phyloP scores from a whole-genome alignment of 805 yeast genomes.

The Ogataea pilisensis region DNA sequence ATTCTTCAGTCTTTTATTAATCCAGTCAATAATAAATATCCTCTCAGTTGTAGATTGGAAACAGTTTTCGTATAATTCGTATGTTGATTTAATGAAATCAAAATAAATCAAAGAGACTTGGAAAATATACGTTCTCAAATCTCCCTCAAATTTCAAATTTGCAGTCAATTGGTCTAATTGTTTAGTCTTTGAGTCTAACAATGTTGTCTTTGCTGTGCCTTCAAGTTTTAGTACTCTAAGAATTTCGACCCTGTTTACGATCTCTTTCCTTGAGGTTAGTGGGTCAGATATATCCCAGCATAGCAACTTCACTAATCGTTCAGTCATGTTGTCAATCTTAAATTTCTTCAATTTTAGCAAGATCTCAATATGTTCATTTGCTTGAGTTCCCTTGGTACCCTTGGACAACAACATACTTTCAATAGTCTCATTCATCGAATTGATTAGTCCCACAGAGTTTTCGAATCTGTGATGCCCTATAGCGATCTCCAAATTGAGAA shows the following conservation, averaged over 20 bases:
- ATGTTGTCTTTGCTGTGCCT: conserved; percentile 45
- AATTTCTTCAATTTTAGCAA: conserved; percentile 14
- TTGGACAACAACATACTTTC: conserved; percentile 9
- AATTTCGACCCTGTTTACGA: conserved; percentile 25
- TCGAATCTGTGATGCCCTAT: conserved; percentile 44
- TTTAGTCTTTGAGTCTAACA: conserved; percentile 44
- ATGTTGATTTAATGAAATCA: conserved; percentile 56
- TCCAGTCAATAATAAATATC: conserved; percentile 65
- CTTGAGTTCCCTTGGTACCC: too few species aligned
- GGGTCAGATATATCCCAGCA: conserved; percentile 22
- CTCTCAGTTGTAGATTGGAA: conserved; percentile 32
- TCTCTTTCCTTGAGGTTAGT: conserved; percentile 12
- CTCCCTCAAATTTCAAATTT: conserved; percentile 53
- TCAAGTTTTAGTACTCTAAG: conserved; percentile 37
- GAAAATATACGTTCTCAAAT: conserved; percentile 47
- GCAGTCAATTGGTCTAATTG: conserved; percentile 45
- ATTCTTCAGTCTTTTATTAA: conserved; percentile 55
- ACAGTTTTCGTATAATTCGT: conserved; percentile 47
- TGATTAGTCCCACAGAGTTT: conserved; percentile 36
- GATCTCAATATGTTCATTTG: conserved; percentile 16
- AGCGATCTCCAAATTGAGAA: conserved; percentile 48
- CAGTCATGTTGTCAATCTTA: conserved; percentile 23
- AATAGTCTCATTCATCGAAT: conserved; percentile 21
- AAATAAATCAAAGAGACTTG: conserved; percentile 63
- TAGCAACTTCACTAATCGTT: conserved; percentile 17